Evolutionary conservation across 768 basidiomycete species (phyloP).

Genomic region (Tulasnella sp.): DNA sequence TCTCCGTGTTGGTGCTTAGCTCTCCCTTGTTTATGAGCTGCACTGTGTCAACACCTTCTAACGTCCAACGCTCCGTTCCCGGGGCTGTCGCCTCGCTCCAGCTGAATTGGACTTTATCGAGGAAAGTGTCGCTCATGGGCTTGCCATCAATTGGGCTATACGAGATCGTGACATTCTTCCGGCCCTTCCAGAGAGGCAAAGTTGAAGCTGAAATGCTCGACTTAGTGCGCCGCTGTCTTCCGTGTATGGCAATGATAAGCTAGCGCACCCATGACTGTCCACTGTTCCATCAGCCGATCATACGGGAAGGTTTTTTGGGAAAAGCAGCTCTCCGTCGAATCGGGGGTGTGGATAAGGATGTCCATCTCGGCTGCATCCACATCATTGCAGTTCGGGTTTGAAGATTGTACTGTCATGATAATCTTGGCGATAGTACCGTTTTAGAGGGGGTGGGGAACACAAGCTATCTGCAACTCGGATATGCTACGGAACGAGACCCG

Average conservation of each 20-base stretch:
- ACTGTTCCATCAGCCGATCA: conserved; percentile 1
- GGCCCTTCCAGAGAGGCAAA: conserved; percentile 4
- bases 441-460: too few relatives aligned
- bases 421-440: neutral
- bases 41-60: conserved; percentile 3
- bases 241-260: neutral
- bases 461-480: too few relatives aligned
- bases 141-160: neutral
- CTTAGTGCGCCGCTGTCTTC: too few relatives aligned
- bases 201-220: neutral
- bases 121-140: neutral
- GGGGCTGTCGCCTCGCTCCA: neutral
- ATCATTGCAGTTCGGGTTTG: neutral
- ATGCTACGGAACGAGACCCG: too few relatives aligned
- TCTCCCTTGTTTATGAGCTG: neutral
- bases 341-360: conserved; percentile 1
- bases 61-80: neutral
- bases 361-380: neutral
- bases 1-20: neutral
- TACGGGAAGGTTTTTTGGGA: neutral
- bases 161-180: conserved; percentile 10
- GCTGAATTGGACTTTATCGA: conserved; percentile 1
- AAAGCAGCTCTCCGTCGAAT: neutral
- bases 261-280: conserved; percentile 4
- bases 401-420: neutral